These are phyloP conservation scores for Polytrichum commune DNA, from an alignment of 225 moss, liverwort and hornwort genomes.

Conservation along the genomic window DNA sequence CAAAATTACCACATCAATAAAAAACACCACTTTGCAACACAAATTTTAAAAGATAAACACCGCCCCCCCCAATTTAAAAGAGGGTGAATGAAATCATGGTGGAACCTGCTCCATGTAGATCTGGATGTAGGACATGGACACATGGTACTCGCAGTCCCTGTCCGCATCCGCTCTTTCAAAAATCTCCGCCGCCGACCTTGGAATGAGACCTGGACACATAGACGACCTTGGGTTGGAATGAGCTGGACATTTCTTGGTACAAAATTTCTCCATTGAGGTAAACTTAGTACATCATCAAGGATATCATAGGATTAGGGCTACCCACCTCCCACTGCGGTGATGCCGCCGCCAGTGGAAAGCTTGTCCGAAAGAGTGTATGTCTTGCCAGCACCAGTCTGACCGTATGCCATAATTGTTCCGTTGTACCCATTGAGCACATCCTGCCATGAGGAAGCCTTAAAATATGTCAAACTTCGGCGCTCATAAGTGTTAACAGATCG, in stretches of 20 bases:
- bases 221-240: background rate
- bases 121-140: slow-evolving; percentile 91
- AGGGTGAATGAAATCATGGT: too few species aligned
- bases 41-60: too few species aligned
- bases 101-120: slow-evolving; percentile 89
- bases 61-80: too few species aligned
- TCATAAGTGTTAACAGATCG: too few species aligned
- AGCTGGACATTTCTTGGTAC: background rate
- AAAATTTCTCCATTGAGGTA: too few species aligned
- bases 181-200: slow-evolving; percentile 81
- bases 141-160: slow-evolving; percentile 57
- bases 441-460: slow-evolving; percentile 20
- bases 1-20: too few species aligned
- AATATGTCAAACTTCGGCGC: too few species aligned
- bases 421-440: slow-evolving; percentile 89
- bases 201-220: slow-evolving; percentile 67
- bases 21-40: too few species aligned
- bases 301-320: too few species aligned
- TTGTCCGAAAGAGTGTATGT: slow-evolving; percentile 85
- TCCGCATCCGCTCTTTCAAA: slow-evolving; percentile 68
- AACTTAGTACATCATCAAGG: too few species aligned
- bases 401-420: slow-evolving; percentile 86
- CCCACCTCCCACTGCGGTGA: slow-evolving; percentile 54
- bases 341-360: slow-evolving; percentile 48
- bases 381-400: slow-evolving; percentile 90